Percentiles rank a stretch among this genome's conserved stretches.
Evolutionary conservation across 1,284 basidiomycete species (phyloP).

Genomic region (Fomitopsis pinicola): DNA sequence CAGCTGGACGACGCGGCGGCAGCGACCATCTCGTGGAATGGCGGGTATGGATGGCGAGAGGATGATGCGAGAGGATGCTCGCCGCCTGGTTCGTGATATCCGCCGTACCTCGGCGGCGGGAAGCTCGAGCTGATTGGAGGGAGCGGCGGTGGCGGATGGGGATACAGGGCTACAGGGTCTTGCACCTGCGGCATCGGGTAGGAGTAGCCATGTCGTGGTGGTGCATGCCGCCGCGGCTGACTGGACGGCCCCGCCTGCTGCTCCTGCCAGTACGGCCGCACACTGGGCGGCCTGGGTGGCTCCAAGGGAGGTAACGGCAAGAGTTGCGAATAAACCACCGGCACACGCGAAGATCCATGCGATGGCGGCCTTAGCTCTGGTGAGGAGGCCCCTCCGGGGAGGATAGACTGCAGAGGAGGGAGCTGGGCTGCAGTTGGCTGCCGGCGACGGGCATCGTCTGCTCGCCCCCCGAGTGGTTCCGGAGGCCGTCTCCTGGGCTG

Average conservation of each 20-base stretch:
- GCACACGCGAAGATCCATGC: neutral
- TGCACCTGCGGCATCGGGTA: constrained; percentile 1
- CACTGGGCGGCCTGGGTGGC: neutral
- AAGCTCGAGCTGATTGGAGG: neutral
- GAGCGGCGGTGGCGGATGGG: neutral
- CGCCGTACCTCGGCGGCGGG: neutral
- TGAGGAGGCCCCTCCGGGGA: neutral
- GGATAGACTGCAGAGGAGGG: neutral
- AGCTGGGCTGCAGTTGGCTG: neutral
- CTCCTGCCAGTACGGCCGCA: neutral
- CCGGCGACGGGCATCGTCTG: neutral
- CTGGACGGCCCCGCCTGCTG: neutral
- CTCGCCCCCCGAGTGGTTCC: neutral
- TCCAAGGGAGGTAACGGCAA: neutral
- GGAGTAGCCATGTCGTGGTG: constrained; percentile 1
- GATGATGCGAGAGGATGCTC: neutral
- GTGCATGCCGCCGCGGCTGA: neutral
- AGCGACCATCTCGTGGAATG: neutral
- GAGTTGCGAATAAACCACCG: neutral
- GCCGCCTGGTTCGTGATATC: neutral
- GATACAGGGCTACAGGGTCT: neutral
- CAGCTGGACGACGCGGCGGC: neutral
- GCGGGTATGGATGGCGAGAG: neutral
- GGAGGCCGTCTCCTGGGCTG: constrained; percentile 9
- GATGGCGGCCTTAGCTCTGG: neutral